Evolutionary conservation across 805 yeast genomes (phyloP).

Genomic region (Yarrowia alimentaria): DNA sequence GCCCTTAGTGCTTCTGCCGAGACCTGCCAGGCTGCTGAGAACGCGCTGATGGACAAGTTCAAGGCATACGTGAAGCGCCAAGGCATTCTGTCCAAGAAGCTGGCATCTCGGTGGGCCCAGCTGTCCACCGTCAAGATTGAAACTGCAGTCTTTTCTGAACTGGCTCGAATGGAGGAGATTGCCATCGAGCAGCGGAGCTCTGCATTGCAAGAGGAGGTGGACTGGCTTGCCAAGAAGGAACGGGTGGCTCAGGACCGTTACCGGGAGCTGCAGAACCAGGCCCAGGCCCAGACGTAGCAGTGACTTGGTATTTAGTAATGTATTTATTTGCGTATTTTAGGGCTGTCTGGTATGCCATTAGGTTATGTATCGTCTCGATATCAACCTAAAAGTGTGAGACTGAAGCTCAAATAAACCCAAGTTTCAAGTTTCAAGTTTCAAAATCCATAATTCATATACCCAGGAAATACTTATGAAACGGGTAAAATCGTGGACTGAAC

Average conservation of each 20-base stretch:
- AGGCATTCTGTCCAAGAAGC: constrained; percentile 31
- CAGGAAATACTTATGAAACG: too few relatives aligned
- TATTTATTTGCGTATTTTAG: too few relatives aligned
- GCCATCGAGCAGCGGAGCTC: constrained; percentile 31
- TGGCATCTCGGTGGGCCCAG: constrained; percentile 31
- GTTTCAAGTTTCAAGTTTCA: too few relatives aligned
- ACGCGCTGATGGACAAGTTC: constrained; percentile 36
- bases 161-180: constrained; percentile 32
- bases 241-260: constrained; percentile 34
- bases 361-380: too few relatives aligned
- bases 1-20: constrained; percentile 29
- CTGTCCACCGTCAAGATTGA: constrained; percentile 28
- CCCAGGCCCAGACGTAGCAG: too few relatives aligned
- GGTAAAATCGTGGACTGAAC: too few relatives aligned
- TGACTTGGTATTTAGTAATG: not conserved
- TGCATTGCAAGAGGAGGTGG: constrained; percentile 35
- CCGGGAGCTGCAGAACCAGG: constrained; percentile 29
- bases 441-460: too few relatives aligned
- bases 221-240: constrained; percentile 33
- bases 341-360: too few relatives aligned
- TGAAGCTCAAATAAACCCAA: too few relatives aligned
- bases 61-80: constrained; percentile 43
- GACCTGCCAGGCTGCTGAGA: constrained; percentile 39
- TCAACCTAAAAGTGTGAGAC: too few relatives aligned
- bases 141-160: constrained; percentile 29